A percentile compares a stretch with the other conserved stretches of the same genome.
Conservation (phyloP, 768 basidiomycete genomes). For the Suillus alpinus region DNA sequence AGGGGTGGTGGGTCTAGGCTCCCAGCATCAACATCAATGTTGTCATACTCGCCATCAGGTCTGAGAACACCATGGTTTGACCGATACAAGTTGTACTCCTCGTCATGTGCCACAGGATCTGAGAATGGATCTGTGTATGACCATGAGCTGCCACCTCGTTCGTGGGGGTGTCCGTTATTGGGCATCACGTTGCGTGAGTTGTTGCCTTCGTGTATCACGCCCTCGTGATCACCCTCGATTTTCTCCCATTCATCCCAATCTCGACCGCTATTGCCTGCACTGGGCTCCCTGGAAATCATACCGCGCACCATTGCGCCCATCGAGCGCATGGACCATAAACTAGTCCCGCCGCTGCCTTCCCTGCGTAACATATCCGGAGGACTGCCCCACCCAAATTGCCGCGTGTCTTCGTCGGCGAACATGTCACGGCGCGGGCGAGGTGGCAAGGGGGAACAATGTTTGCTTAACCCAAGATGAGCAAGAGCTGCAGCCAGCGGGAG, state of each 20-base stretch:
- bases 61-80: constrained; percentile 11
- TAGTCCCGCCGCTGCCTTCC: constrained; percentile 40
- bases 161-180: constrained; percentile 8
- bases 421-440: constrained; percentile 55
- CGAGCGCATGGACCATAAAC: constrained; percentile 54
- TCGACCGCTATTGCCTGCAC: constrained; percentile 18
- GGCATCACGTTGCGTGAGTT: neutral
- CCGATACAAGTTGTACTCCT: constrained; percentile 13
- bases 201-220: constrained; percentile 20
- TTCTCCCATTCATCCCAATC: constrained; percentile 21
- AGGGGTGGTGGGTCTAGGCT: constrained; percentile 15
- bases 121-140: constrained; percentile 48
- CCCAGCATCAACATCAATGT: constrained; percentile 9
- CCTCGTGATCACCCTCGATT: constrained; percentile 15
- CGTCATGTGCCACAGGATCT: constrained; percentile 24
- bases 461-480: constrained; percentile 22
- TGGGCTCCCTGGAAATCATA: constrained; percentile 27
- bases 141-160: constrained; percentile 19
- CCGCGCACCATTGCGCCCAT: constrained; percentile 28
- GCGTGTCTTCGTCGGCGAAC: constrained; percentile 73
- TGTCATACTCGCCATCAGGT: constrained; percentile 21
- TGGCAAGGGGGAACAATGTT: constrained; percentile 4
- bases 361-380: constrained; percentile 22
- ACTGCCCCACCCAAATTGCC: constrained; percentile 37
- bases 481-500: constrained; percentile 16